A percentile compares a stretch with the other conserved stretches of the same genome.
Evolutionary conservation across 495 filamentous ascomycete genomes (phyloP).

Genomic region (Xylaria venustula): DNA sequence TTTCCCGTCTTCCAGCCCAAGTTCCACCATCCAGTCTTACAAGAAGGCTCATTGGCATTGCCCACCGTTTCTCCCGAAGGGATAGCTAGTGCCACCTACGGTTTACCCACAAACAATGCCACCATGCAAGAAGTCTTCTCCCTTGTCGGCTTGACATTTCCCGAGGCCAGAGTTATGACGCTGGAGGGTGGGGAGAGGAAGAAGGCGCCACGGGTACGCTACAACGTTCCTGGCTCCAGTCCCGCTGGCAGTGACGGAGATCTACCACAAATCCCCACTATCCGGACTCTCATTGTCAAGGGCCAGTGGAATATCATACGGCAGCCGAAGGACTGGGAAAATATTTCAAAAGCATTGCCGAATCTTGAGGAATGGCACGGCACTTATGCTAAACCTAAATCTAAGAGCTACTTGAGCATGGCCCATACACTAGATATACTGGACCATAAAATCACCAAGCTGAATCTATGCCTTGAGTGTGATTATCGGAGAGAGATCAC

Average conservation of each 20-base stretch:
- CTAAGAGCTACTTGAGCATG: slow-evolving; percentile 65
- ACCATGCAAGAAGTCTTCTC: slow-evolving; percentile 66
- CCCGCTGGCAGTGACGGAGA: slow-evolving; percentile 23
- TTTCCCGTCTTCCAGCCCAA: slow-evolving; percentile 67
- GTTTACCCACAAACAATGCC: slow-evolving; percentile 60
- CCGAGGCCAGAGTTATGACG: slow-evolving; percentile 63
- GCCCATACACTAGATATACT: slow-evolving; percentile 53
- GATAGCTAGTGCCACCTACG: slow-evolving; percentile 51
- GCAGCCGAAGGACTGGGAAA: slow-evolving; percentile 60
- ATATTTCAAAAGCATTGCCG: slow-evolving; percentile 59
- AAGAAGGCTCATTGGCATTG: slow-evolving; percentile 37
- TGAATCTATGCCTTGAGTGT: slow-evolving; percentile 67
- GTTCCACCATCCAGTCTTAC: slow-evolving; percentile 35
- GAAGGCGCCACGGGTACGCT: slow-evolving; percentile 62
- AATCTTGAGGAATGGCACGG: slow-evolving; percentile 69
- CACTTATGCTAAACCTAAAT: slow-evolving; percentile 66
- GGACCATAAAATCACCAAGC: slow-evolving; percentile 52
- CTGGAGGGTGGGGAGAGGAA: slow-evolving; percentile 73
- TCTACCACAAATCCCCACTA: slow-evolving; percentile 43
- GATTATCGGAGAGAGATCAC: slow-evolving; percentile 60
- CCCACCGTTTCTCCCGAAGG: slow-evolving; percentile 48
- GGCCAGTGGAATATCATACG: slow-evolving; percentile 76
- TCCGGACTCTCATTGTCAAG: slow-evolving; percentile 65
- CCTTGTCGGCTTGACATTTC: slow-evolving; percentile 56
- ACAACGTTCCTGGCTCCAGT: slow-evolving; percentile 40